phyloP scores from a whole-genome alignment of 2,329 filamentous ascomycete genomes.

The Monosporascus sp. region DNA sequence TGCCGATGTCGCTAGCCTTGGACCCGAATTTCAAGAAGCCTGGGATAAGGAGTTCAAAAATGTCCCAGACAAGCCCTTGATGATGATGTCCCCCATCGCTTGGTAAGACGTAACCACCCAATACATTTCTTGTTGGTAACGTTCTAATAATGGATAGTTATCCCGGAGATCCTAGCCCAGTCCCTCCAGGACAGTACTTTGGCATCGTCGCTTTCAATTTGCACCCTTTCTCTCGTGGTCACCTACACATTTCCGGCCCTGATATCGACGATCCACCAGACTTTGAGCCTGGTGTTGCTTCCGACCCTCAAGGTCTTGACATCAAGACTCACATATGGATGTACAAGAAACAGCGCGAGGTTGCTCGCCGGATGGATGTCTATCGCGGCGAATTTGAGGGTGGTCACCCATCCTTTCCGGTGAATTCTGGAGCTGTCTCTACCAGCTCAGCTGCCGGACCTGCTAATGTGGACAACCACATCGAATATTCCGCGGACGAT shows the following conservation, averaged over 20 bases:
- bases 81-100: slow-evolving; percentile 36
- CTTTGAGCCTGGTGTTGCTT: slow-evolving; percentile 53
- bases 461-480: slow-evolving; percentile 25
- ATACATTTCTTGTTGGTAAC: not conserved
- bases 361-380: slow-evolving; percentile 48
- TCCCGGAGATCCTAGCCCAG: slow-evolving; percentile 34
- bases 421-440: slow-evolving; percentile 32
- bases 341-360: slow-evolving; percentile 59
- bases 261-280: slow-evolving; percentile 37
- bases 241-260: slow-evolving; percentile 51
- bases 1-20: slow-evolving; percentile 37
- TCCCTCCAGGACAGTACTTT: slow-evolving; percentile 43
- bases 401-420: slow-evolving; percentile 39
- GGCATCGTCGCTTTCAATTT: slow-evolving; percentile 47
- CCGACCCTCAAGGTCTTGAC: slow-evolving; percentile 45
- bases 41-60: slow-evolving; percentile 52
- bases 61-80: slow-evolving; percentile 39
- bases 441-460: slow-evolving; percentile 19
- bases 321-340: slow-evolving; percentile 53
- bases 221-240: slow-evolving; percentile 57
- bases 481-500: slow-evolving; percentile 43
- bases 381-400: slow-evolving; percentile 40
- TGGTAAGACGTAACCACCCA: slow-evolving; percentile 19
- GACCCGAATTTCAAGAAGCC: slow-evolving; percentile 44
- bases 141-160: slow-evolving; percentile 21